These are phyloP conservation scores for Aureobasidium sp. DNA, from an alignment of 2,329 filamentous ascomycete species.

Conservation along the genomic window DNA sequence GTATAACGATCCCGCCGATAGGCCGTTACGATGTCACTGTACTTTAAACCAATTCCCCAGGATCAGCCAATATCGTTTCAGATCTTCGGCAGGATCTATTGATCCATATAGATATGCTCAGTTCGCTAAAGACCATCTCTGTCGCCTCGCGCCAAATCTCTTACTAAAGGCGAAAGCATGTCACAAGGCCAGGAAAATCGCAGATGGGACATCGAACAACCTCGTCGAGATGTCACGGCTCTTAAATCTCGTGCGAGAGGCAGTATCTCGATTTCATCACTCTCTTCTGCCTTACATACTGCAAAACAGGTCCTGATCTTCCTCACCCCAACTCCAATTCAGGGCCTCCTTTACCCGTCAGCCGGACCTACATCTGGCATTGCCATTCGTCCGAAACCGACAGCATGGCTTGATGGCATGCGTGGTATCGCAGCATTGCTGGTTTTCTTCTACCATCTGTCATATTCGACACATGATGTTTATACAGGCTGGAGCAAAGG, in stretches of 20 bases:
- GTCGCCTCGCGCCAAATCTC: neutral
- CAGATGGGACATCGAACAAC: neutral
- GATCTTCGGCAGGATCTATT: neutral
- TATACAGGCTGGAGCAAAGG: slow-evolving; percentile 11
- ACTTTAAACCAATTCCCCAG: neutral
- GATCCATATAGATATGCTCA: neutral
- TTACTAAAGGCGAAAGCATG: neutral
- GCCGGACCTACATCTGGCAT: neutral
- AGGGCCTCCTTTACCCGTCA: neutral
- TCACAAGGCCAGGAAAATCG: neutral
- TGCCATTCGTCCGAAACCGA: neutral
- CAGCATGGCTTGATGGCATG: slow-evolving; percentile 18
- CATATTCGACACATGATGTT: slow-evolving; percentile 2
- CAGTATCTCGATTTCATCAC: neutral
- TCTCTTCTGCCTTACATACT: neutral
- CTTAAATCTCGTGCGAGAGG: neutral
- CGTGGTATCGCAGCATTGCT: slow-evolving; percentile 17
- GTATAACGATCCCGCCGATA: neutral
- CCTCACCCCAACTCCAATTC: neutral
- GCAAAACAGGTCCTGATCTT: neutral
- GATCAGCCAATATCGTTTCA: neutral
- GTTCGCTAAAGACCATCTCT: neutral
- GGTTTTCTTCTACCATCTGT: slow-evolving; percentile 17
- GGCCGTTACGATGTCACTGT: neutral
- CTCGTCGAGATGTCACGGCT: neutral